Evolutionary conservation across 345 rosid species (phyloP).

Genomic region (Aquilaria yunnanensis): DNA sequence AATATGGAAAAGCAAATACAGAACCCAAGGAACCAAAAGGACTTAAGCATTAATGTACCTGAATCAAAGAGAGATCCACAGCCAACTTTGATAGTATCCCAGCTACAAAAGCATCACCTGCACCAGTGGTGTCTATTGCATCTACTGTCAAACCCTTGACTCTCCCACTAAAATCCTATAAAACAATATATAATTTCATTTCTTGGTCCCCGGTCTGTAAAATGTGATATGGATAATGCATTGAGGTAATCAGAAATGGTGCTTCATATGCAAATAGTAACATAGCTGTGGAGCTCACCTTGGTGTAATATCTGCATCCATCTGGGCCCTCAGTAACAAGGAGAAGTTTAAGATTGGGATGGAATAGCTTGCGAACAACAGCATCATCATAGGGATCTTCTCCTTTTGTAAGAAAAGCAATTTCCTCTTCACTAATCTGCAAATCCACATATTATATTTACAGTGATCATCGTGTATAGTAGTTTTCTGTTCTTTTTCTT

Average conservation of each 20-base stretch:
- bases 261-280: not conserved
- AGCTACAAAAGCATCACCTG: constrained; percentile 98
- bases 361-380: constrained; percentile 68
- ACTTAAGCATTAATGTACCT: constrained; percentile 31
- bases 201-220: not conserved
- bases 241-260: not conserved
- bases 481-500: not conserved
- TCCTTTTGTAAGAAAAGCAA: constrained; percentile 74
- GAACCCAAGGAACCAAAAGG: no score
- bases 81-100: constrained; percentile 66
- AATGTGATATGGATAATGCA: not conserved
- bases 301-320: constrained; percentile 93
- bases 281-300: constrained; percentile 32
- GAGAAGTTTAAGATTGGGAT: constrained; percentile 73
- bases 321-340: constrained; percentile 84
- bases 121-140: constrained; percentile 90
- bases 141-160: constrained; percentile 74
- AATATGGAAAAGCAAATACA: no score
- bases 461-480: not conserved
- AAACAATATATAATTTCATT: not conserved
- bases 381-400: constrained; percentile 90
- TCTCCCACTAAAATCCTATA: constrained; percentile 76
- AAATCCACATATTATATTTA: constrained; percentile 10
- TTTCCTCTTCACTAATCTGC: constrained; percentile 92
- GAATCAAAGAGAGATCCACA: constrained; percentile 65